Conservation (phyloP, 2,329 filamentous ascomycete species). For the Colletotrichum falcatum region DNA sequence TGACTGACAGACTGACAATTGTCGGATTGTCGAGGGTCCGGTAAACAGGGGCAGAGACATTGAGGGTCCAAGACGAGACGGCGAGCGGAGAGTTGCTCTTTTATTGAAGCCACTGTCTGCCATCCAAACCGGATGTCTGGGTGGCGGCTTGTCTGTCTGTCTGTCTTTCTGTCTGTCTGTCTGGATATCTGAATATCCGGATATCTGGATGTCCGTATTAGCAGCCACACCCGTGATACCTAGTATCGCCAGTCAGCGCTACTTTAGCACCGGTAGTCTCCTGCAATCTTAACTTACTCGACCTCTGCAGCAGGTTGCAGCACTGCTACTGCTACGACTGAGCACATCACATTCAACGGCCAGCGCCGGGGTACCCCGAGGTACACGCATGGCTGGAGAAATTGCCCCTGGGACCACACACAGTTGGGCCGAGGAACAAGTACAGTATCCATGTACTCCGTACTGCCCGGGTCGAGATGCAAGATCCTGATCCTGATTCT, state of each 20-base stretch:
- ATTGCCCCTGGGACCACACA: constrained; percentile 20
- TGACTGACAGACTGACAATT: background rate
- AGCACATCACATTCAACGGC: constrained; percentile 13
- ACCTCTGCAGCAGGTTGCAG: background rate
- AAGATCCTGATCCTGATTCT: constrained; percentile 38
- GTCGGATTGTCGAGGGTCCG: background rate
- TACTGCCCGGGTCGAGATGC: constrained; percentile 32
- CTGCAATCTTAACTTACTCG: constrained; percentile 7
- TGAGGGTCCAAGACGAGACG: background rate
- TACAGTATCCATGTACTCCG: too few relatives aligned
- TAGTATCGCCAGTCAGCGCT: background rate
- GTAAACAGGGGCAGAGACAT: background rate
- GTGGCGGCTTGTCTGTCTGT: background rate
- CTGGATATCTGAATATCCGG: too few relatives aligned
- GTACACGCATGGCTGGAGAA: constrained; percentile 23
- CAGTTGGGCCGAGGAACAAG: constrained; percentile 25
- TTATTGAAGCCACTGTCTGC: background rate
- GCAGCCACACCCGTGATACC: too few relatives aligned
- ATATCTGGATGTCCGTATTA: too few relatives aligned
- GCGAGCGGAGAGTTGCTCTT: background rate
- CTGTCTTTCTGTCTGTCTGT: too few relatives aligned
- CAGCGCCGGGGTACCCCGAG: constrained; percentile 22
- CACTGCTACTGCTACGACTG: too few relatives aligned
- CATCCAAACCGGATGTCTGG: too few relatives aligned
- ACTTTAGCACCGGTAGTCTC: background rate